phyloP scores from a whole-genome alignment of 805 yeast genomes.

The Saccharomycopsis amapae region DNA sequence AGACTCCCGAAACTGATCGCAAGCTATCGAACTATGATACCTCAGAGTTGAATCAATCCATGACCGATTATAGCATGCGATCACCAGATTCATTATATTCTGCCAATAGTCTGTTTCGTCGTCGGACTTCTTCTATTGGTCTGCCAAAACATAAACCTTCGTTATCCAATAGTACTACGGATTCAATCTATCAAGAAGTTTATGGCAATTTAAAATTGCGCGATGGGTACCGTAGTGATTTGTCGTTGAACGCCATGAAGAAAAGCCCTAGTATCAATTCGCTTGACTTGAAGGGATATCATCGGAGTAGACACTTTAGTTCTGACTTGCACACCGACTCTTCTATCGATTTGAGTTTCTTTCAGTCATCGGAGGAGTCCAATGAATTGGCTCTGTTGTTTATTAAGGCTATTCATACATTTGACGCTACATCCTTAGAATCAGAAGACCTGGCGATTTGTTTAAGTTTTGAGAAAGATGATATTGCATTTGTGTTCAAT shows the following conservation, averaged over 20 bases:
- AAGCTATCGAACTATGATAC: neutral
- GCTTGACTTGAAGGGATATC: conserved; percentile 18
- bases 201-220: conserved; percentile 15
- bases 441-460: conserved; percentile 66
- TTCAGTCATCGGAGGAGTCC: conserved; percentile 9
- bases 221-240: conserved; percentile 13
- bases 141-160: conserved; percentile 8
- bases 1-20: conserved; percentile 7
- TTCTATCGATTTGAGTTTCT: neutral
- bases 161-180: conserved; percentile 15
- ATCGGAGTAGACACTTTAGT: conserved; percentile 17
- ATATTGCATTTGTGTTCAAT: conserved; percentile 69
- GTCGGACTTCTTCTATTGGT: neutral
- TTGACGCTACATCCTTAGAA: conserved; percentile 52
- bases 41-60: too few relatives aligned
- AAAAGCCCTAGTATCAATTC: conserved; percentile 19
- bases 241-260: conserved; percentile 16
- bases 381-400: conserved; percentile 41
- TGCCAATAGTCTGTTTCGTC: neutral
- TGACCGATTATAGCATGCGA: neutral
- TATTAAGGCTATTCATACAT: conserved; percentile 50
- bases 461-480: conserved; percentile 61
- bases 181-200: conserved; percentile 19
- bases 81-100: conserved; percentile 10
- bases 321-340: conserved; percentile 16